Base-by-base conservation (phyloP, 495 filamentous ascomycete species). In the Cairneyella variabilis region DNA sequence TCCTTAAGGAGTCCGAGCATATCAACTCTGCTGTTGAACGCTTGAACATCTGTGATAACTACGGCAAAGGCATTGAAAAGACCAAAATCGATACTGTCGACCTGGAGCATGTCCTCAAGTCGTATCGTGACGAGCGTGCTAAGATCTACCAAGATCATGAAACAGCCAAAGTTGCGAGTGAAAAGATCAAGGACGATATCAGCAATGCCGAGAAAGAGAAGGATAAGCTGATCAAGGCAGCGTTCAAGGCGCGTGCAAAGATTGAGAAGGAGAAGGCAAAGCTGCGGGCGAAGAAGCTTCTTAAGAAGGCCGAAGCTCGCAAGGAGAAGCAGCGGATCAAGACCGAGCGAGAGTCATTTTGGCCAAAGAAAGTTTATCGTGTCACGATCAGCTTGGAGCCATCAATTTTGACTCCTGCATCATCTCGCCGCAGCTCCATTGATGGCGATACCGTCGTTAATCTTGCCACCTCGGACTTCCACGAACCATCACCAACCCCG, bases 361-460 rank as follows among this genome's bases (percentile, higher is more conserved):
- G 80, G 76, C 78, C 84, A 2, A 67, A 73, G 49, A 74, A 67
- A 7, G 75, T 80, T 16, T 83, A 83, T 53, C 68, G 74, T 28
- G 70, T 89, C 41, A 71, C 70, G 14, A 73, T 88, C 51, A 76
- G 67, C 17, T 67, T 89, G 23, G 83, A 87, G 41, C 71, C 72
- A 25, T 54, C 66, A 39, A 58, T 66, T n/a, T 57, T 53, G 16
- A 81, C 81, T 3, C 80, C 80, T 8, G 60, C 51, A 4, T 80
- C 79, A 14, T 84, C 81, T 2, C 74, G 81, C 9, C 71, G 78
- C 5, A 73, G 61, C 55, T 85, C 82, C 3, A 66, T 81, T 56
- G 67, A 73, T 52, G 73, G 67, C 48, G 55, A 53, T 26, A 55
- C 55, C 11, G 60, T 72, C 30, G 62, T 61, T 25, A 54, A 48